Evolutionary conservation across 371 early-diverging fungal species (phyloP).

Genomic region (Haplosporangium sp.): DNA sequence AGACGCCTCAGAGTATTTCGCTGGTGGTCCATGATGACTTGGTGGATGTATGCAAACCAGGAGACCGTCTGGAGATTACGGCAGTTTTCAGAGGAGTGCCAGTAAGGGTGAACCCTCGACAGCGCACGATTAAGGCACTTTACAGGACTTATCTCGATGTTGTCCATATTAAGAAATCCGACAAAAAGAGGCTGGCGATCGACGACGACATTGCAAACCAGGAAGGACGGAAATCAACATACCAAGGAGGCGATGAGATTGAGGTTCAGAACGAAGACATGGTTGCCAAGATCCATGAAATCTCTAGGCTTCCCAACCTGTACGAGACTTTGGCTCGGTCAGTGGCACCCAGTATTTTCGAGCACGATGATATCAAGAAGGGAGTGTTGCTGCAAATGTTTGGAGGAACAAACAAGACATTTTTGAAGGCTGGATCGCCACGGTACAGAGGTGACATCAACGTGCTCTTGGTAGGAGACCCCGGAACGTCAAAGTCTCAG

Average conservation of each 20-base stretch:
- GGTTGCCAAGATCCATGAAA: slow-evolving; percentile 69
- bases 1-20: slow-evolving; percentile 98
- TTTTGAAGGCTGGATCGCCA: slow-evolving; percentile 78
- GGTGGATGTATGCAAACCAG: slow-evolving; percentile 97
- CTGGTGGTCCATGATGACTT: slow-evolving; percentile 94
- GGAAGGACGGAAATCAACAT: slow-evolving; percentile 41
- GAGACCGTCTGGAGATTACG: slow-evolving; percentile 96
- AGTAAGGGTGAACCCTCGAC: slow-evolving; percentile 94
- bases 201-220: slow-evolving; percentile 44
- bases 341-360: slow-evolving; percentile 97
- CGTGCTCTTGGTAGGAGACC: slow-evolving; percentile 98
- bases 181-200: slow-evolving; percentile 73
- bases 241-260: slow-evolving; percentile 77
- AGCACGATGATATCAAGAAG: slow-evolving; percentile 98
- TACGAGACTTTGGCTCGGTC: slow-evolving; percentile 88
- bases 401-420: slow-evolving; percentile 93
- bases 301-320: slow-evolving; percentile 73
- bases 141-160: slow-evolving; percentile 99
- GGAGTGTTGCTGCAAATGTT: slow-evolving; percentile 97
- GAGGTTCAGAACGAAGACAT: slow-evolving; percentile 68
- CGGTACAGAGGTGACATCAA: slow-evolving; percentile 95
- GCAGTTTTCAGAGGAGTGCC: slow-evolving; percentile 98
- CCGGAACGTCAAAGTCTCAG: slow-evolving; percentile 99
- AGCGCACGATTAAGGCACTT: slow-evolving; percentile 91
- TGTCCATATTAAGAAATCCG: slow-evolving; percentile 88